These are phyloP conservation scores for Neurospora intermedia DNA, from an alignment of 495 filamentous ascomycete genomes.

Conservation along the genomic window DNA sequence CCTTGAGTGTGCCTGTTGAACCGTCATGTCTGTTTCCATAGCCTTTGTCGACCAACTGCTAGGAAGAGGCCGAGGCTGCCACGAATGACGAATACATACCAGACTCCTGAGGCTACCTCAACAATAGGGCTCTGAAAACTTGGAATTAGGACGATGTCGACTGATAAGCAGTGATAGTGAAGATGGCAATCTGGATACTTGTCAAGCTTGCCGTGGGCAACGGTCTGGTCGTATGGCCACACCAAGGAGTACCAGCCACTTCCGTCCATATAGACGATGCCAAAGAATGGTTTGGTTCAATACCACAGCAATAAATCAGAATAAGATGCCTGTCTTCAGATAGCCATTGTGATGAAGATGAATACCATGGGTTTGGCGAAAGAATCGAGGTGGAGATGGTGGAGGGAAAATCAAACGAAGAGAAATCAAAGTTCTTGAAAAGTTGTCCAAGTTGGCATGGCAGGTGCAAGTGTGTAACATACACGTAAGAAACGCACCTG, in stretches of 20 bases:
- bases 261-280: not conserved
- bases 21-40: not conserved
- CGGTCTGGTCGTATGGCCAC: not conserved
- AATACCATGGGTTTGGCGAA: not conserved
- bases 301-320: not conserved
- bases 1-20: not conserved
- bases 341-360: not conserved
- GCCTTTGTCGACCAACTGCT: not conserved
- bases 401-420: not conserved
- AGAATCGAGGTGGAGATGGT: not conserved
- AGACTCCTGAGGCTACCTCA: not conserved
- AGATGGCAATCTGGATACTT: not conserved
- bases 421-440: not conserved
- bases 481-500: not conserved
- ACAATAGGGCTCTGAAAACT: not conserved
- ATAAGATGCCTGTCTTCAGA: not conserved
- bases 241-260: not conserved
- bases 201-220: not conserved
- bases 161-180: not conserved
- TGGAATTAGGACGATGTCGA: not conserved
- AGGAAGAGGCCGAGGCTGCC: not conserved
- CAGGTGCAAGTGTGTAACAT: not conserved
- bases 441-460: not conserved
- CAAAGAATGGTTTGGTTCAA: not conserved
- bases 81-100: not conserved